phyloP scores from a whole-genome alignment of 208 protist genomes.

The Acanthamoeba royreba region DNA sequence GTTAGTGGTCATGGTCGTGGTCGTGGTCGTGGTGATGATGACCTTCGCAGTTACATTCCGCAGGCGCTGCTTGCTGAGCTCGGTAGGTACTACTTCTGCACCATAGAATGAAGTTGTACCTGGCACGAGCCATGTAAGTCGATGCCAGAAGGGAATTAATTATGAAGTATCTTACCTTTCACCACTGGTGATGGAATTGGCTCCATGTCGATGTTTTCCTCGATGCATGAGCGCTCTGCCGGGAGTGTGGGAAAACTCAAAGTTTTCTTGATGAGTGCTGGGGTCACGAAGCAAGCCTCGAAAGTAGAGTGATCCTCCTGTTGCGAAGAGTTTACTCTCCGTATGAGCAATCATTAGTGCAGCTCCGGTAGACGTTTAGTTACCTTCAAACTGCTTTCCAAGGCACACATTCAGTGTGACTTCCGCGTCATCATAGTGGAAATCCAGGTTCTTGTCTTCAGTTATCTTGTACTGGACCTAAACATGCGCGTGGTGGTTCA shows the following conservation, averaged over 20 bases:
- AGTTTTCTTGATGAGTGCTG: conserved; percentile 43
- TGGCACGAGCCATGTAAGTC: background rate
- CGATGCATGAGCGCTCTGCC: conserved; percentile 56
- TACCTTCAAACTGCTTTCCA: conserved; percentile 47
- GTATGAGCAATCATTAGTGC: background rate
- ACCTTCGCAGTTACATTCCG: background rate
- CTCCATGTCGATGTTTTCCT: conserved; percentile 63
- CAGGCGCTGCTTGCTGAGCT: background rate
- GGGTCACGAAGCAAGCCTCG: conserved; percentile 46
- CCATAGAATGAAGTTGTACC: background rate
- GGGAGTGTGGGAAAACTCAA: conserved; percentile 13
- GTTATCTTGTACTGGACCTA: conserved; percentile 61
- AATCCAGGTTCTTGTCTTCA: conserved; percentile 58
- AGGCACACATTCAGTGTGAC: conserved; percentile 68
- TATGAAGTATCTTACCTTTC: conserved; percentile 43
- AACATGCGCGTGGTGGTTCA: background rate
- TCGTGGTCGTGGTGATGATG: background rate
- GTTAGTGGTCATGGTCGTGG: background rate
- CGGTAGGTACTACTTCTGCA: background rate
- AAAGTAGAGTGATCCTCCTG: conserved; percentile 58
- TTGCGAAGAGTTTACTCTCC: background rate
- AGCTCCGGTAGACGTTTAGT: too few relatives aligned
- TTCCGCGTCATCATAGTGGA: conserved; percentile 67
- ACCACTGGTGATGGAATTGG: conserved; percentile 44
- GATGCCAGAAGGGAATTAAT: background rate